These are phyloP conservation scores for Salvia miltiorrhiza DNA, from an alignment of 257 asterid genomes.

Conservation along the genomic window DNA sequence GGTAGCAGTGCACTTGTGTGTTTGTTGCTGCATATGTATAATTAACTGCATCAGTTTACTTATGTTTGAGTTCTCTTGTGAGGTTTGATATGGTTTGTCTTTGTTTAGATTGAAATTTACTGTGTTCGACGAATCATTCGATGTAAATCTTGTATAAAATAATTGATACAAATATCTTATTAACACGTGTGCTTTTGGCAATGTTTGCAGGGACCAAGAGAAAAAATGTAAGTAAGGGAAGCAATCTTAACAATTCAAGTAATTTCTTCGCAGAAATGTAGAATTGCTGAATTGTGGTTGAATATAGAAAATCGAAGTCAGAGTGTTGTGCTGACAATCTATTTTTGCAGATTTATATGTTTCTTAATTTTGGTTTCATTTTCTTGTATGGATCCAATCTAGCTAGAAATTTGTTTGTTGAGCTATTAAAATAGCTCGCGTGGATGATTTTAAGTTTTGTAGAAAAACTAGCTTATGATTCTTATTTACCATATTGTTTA, in stretches of 20 bases:
- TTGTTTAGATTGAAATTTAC: not conserved
- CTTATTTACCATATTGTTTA: too few species aligned
- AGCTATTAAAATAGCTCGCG: not conserved
- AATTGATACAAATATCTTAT: not conserved
- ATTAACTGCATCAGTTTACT: too few species aligned
- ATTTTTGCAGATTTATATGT: not conserved
- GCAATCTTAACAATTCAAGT: slow-evolving; percentile 32
- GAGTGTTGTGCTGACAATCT: not conserved
- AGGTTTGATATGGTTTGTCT: not conserved
- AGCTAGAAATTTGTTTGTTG: not conserved
- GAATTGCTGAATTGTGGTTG: not conserved
- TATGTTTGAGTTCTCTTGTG: too few species aligned
- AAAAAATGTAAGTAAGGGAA: slow-evolving; percentile 43
- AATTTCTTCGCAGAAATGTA: slow-evolving; percentile 73
- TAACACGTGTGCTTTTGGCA: not conserved
- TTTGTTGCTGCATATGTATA: too few species aligned
- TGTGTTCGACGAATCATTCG: too few species aligned
- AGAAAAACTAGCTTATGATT: not conserved
- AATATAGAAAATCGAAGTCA: not conserved
- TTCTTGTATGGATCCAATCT: not conserved
- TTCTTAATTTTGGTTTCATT: not conserved
- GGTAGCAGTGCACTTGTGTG: too few species aligned
- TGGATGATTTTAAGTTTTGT: too few species aligned
- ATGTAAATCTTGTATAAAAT: not conserved
- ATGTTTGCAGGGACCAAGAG: slow-evolving; percentile 61